Percentiles rank a stretch among this genome's conserved stretches.
Evolutionary conservation across 306 rosid species (phyloP).

Genomic region (Prunus dulcis): DNA sequence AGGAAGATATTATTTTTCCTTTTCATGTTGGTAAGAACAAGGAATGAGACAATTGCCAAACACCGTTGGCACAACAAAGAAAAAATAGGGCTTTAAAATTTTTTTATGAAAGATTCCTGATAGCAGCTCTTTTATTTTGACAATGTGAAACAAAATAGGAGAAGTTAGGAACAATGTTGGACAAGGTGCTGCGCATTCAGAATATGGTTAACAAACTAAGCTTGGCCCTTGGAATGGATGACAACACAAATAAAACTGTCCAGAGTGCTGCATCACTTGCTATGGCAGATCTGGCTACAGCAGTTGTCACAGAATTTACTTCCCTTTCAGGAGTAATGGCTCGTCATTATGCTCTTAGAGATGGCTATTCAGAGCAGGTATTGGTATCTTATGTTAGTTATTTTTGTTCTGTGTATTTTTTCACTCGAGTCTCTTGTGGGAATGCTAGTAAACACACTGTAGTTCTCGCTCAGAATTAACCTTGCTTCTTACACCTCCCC

Average conservation of each 20-base stretch:
- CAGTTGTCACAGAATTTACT: constrained; percentile 93
- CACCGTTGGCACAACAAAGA: neutral
- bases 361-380: constrained; percentile 90
- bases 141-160: constrained; percentile 54
- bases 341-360: constrained; percentile 88
- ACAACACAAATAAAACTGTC: constrained; percentile 41
- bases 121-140: constrained; percentile 18
- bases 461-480: constrained; percentile 4
- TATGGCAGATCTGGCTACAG: constrained; percentile 94
- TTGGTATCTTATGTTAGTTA: constrained; percentile 23
- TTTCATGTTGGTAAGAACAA: neutral
- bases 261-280: constrained; percentile 88
- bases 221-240: constrained; percentile 49
- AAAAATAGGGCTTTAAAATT: neutral
- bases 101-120: neutral
- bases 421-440: neutral
- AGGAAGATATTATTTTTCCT: neutral
- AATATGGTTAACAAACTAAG: constrained; percentile 49
- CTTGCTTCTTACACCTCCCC: constrained; percentile 4
- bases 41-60: constrained; percentile 1
- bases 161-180: constrained; percentile 92
- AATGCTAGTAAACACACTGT: neutral
- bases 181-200: constrained; percentile 77
- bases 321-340: constrained; percentile 95
- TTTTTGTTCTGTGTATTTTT: constrained; percentile 10